Base-by-base conservation (phyloP, 768 basidiomycete species). In the Panellus pusillus region DNA sequence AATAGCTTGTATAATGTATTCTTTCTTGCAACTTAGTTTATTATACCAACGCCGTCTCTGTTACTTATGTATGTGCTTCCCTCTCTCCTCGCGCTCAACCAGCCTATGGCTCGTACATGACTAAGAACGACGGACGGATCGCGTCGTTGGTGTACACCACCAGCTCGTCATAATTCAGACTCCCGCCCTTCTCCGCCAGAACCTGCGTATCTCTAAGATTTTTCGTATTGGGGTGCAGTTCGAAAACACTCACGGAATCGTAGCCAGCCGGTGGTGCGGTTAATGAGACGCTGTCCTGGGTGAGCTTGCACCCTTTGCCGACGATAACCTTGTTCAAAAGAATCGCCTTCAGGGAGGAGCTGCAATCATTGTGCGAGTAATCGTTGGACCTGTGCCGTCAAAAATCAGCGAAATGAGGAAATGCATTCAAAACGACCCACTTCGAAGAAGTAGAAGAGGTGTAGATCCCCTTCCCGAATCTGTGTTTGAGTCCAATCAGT, bases 401-500 rank as follows among this genome's bases (percentile, higher is more conserved):
- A 35, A 44, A 28, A 32, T 47, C 15, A 46, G 35, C 41, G 8
- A 48, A 50, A 46, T 15, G 14, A 12, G 36, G 12, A 44, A 40
- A 20, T 38, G 17, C 14, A 32, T 24, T 24, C 24, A 24, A 24
- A 24, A 24, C 24, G 24, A 57, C 78, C 52, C 50, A 82, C 79
- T 88, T 88, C 7, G 86, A 88, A n/a, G 87, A 87, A 1, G 86
- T 88, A n/a, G 84, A 83, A 6, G 85, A 86, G 1, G 86, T 87
- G 63, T 87, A 88, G 38, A 87, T 83, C 20, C 86, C 86, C 35
- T 79, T 79, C 20, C 86, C 86, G 45, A 87, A 87, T 55, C 85
- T 86, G 58, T 13, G 31, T 28, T 9, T 39, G 29, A 39, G 27
- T 36, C 41, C 18, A 48, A 47, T 57, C 13, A 31, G 17, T 19